A percentile compares a stretch with the other conserved stretches of the same genome.
Conservation (phyloP, 805 yeast species). For the Starmerella roubikii region DNA sequence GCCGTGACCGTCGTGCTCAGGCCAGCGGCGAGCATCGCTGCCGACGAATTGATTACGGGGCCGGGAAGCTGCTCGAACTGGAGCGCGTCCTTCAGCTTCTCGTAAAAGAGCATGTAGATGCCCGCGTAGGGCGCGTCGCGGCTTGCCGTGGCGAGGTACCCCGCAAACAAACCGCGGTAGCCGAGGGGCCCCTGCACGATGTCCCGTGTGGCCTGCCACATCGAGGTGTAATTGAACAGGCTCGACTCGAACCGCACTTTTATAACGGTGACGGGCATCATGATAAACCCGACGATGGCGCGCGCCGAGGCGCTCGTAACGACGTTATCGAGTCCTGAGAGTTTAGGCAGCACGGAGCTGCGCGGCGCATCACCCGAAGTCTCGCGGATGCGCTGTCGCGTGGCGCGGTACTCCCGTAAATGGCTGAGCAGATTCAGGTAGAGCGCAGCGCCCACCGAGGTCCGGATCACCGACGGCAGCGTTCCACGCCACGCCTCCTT, state of each 20-base stretch:
- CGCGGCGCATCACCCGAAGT: slow-evolving; percentile 7
- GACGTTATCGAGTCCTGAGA: slow-evolving; percentile 56
- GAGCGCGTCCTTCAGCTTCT: slow-evolving; percentile 46
- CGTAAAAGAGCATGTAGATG: slow-evolving; percentile 72
- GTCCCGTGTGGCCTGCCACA: slow-evolving; percentile 44
- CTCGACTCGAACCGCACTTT: slow-evolving; percentile 85
- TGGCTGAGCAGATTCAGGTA: slow-evolving; percentile 56
- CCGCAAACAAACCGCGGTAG: slow-evolving; percentile 59
- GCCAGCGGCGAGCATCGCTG: slow-evolving; percentile 72
- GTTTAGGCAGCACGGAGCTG: slow-evolving; percentile 43
- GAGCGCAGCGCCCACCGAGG: slow-evolving; percentile 80
- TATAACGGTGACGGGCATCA: slow-evolving; percentile 89
- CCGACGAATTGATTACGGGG: slow-evolving; percentile 43
- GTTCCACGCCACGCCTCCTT: slow-evolving; percentile 71
- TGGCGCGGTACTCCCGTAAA: slow-evolving; percentile 22
- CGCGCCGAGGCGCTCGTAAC: slow-evolving; percentile 67
- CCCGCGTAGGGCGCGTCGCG: slow-evolving; percentile 98
- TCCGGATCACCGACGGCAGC: slow-evolving; percentile 75
- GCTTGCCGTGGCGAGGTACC: slow-evolving; percentile 73
- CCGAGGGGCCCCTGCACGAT: slow-evolving; percentile 43
- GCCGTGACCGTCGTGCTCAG: slow-evolving; percentile 77
- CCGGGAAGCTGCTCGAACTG: slow-evolving; percentile 31
- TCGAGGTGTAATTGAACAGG: slow-evolving; percentile 51
- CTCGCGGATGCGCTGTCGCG: too few relatives aligned
- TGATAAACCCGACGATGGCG: slow-evolving; percentile 65